These are phyloP conservation scores for Arthrobotrys pseudoclavata DNA, from an alignment of 2,329 filamentous ascomycete species.

Conservation along the genomic window DNA sequence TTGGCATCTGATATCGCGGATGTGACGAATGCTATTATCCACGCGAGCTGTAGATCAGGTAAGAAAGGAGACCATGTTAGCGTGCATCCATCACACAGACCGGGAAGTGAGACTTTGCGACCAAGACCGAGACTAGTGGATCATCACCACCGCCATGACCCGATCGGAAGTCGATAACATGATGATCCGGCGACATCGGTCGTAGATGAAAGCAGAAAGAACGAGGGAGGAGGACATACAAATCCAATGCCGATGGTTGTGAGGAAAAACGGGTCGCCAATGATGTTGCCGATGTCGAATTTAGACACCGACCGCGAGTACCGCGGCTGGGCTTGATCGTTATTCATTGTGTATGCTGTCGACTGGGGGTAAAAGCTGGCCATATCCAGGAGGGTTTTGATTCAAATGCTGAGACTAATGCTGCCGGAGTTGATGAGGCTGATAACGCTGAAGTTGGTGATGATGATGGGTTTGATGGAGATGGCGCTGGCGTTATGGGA, in stretches of 20 bases:
- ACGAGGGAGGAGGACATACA: conserved; percentile 72
- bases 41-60: conserved; percentile 78
- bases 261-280: conserved; percentile 95
- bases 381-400: conserved; percentile 23
- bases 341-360: conserved; percentile 54
- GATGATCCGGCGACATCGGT: neutral
- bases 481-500: conserved; percentile 32
- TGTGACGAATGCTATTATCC: conserved; percentile 90
- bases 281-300: conserved; percentile 87
- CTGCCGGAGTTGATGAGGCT: neutral
- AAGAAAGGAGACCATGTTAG: conserved; percentile 25
- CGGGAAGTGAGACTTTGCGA: neutral
- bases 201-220: neutral
- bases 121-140: neutral
- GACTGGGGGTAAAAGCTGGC: conserved; percentile 58
- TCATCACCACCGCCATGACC: neutral
- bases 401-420: neutral
- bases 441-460: neutral
- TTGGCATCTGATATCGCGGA: conserved; percentile 79
- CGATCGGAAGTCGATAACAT: neutral
- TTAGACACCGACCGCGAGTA: conserved; percentile 65
- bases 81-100: conserved; percentile 5
- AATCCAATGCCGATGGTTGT: conserved; percentile 92
- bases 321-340: conserved; percentile 45
- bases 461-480: conserved; percentile 16